phyloP scores from a whole-genome alignment of 1,284 basidiomycete genomes.

The Stygiomarasmius scandens region DNA sequence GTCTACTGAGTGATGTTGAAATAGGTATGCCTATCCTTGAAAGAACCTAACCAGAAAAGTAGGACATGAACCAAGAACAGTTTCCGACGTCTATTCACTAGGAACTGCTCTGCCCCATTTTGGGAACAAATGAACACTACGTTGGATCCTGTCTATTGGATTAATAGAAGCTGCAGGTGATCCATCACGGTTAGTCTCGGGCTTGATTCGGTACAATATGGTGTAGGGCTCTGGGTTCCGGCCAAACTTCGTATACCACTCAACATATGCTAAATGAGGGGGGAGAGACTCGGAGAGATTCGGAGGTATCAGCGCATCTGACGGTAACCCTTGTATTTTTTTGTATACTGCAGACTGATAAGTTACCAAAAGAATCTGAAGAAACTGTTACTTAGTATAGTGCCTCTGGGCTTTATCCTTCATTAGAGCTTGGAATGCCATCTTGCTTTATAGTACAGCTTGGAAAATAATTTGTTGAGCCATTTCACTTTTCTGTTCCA shows the following conservation, averaged over 20 bases:
- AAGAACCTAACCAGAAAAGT: no score
- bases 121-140: conserved; percentile 1
- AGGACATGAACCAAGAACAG: neutral
- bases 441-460: no score
- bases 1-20: no score
- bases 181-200: neutral
- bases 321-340: no score
- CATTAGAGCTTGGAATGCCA: no score
- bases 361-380: no score
- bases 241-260: neutral
- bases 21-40: neutral
- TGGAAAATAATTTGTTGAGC: no score
- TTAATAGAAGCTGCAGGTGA: neutral
- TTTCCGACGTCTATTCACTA: neutral
- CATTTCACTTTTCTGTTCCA: no score
- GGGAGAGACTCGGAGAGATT: neutral
- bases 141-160: neutral
- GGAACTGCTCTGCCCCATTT: conserved; percentile 9
- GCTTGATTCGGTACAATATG: conserved; percentile 13
- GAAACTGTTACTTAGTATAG: no score
- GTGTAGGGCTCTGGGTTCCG: conserved; percentile 6
- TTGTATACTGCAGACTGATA: no score
- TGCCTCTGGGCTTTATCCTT: no score
- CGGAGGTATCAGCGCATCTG: neutral
- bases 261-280: neutral